Base-by-base conservation (phyloP, 768 basidiomycete genomes). In the Agaricus blazei region DNA sequence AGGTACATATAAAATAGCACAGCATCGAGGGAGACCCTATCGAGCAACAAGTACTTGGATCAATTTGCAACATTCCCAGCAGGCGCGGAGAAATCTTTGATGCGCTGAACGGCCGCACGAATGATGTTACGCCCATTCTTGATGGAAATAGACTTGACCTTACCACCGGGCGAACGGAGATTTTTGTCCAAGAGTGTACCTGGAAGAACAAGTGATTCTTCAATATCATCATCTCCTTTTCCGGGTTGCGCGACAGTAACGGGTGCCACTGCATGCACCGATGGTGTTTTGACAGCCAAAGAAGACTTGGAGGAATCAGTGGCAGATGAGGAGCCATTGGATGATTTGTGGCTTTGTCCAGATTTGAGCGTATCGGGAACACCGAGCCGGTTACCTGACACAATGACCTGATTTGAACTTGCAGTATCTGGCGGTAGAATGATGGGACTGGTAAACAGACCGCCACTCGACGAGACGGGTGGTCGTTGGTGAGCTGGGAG, bases 231-330 rank as follows among this genome's bases (percentile, higher is more conserved):
- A 38, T 68, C 75, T 43, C 69, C 60, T 9, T 78, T 67, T 46
- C 77, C 78, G 38, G 75, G 74, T 52, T 78, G 70, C 34, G 74
- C 75, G 44, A 75, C 64, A 36, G 67, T 65, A 37, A 48, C 47
- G 19, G 74, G 75, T 47, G 77, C 74, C 9, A 68, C 60, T 15
- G 80, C 63, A 49, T 67, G 63, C 12, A 75, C 73, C 40, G 70
- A 72, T 44, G 80, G 80, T 9, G 81, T 83, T 49, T 64, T 42
- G 63, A 65, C 36, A 62, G 61, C 60, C 57, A 58, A 53, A 58
- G 48, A 45, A 19, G 55, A 52, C 14, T 48, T 56, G 12, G 56
- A 52, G 9, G 56, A 60, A 12, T 41, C 48, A 12, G 53, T 42
- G 11, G 36, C 41, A 27, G 66, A 56, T 26, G 61, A 58, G 26